Conservation (phyloP, 257 asterid species). For the Henckelia pumila region DNA sequence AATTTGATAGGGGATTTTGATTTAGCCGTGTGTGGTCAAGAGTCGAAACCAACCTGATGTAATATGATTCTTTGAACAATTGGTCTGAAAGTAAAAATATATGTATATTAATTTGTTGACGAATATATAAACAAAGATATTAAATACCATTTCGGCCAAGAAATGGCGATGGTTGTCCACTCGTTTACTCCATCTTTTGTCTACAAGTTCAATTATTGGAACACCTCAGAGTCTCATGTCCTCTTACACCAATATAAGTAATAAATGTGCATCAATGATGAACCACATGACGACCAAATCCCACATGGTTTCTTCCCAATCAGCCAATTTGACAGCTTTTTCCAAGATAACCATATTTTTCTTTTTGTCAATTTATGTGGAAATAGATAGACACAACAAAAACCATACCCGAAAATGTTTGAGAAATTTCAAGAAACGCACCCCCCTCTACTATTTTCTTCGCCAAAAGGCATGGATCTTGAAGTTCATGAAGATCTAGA, state of each 20-base stretch:
- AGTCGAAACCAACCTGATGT: too few species aligned
- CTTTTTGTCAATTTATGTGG: slow-evolving; percentile 15
- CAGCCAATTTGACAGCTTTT: slow-evolving; percentile 47
- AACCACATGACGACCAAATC: slow-evolving; percentile 39
- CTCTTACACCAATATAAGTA: slow-evolving; percentile 24
- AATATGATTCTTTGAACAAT: too few species aligned
- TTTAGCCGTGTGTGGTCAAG: too few species aligned
- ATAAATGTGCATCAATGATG: slow-evolving; percentile 32
- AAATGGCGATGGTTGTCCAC: background rate
- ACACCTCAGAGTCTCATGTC: slow-evolving; percentile 7
- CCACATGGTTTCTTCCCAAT: slow-evolving; percentile 51
- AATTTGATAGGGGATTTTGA: too few species aligned
- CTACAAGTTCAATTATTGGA: slow-evolving; percentile 26
- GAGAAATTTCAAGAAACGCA: slow-evolving; percentile 20
- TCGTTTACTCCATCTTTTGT: background rate
- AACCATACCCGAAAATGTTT: background rate
- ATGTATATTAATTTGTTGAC: too few species aligned
- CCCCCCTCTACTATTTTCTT: slow-evolving; percentile 15
- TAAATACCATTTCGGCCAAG: background rate
- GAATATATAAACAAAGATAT: too few species aligned
- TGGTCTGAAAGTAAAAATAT: too few species aligned
- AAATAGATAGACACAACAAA: slow-evolving; percentile 24
- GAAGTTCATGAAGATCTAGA: slow-evolving; percentile 24
- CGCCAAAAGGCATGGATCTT: slow-evolving; percentile 28
- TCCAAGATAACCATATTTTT: slow-evolving; percentile 21